Conservation (phyloP, 805 yeast genomes). For the Tetrapisispora arboricola region DNA sequence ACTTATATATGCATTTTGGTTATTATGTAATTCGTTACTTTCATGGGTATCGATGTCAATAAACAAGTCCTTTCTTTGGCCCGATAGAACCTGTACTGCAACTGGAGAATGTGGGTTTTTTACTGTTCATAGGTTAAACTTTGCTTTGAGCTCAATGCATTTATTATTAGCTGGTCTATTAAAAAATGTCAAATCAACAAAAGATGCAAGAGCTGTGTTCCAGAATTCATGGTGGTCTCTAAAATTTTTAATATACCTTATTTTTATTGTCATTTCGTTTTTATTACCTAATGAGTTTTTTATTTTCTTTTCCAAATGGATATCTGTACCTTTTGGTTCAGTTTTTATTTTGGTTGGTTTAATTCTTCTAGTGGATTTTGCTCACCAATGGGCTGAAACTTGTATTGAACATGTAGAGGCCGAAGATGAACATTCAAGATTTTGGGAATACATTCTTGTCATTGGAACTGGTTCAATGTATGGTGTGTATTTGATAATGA, state of each 20-base stretch:
- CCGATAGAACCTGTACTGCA: slow-evolving; percentile 73
- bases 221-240: slow-evolving; percentile 91
- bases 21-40: slow-evolving; percentile 65
- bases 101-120: slow-evolving; percentile 84
- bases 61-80: slow-evolving; percentile 62
- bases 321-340: slow-evolving; percentile 77
- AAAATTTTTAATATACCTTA: slow-evolving; percentile 53
- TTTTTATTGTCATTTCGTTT: slow-evolving; percentile 52
- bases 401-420: slow-evolving; percentile 86
- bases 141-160: slow-evolving; percentile 78
- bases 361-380: slow-evolving; percentile 86
- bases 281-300: slow-evolving; percentile 81
- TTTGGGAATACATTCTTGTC: slow-evolving; percentile 74
- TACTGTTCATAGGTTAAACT: slow-evolving; percentile 86
- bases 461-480: slow-evolving; percentile 89
- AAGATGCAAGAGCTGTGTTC: slow-evolving; percentile 65
- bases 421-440: slow-evolving; percentile 45
- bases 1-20: slow-evolving; percentile 69
- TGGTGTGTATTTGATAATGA: slow-evolving; percentile 57
- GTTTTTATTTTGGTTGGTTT: slow-evolving; percentile 83
- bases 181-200: slow-evolving; percentile 65
- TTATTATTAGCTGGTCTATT: slow-evolving; percentile 56
- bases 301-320: slow-evolving; percentile 81
- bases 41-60: slow-evolving; percentile 86
- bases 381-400: slow-evolving; percentile 97